Evolutionary conservation across 2,329 filamentous ascomycete species (phyloP), one percentile per base, ranked within the genome.

Genomic region (Immersiporthe knoxdaviesiana): DNA sequence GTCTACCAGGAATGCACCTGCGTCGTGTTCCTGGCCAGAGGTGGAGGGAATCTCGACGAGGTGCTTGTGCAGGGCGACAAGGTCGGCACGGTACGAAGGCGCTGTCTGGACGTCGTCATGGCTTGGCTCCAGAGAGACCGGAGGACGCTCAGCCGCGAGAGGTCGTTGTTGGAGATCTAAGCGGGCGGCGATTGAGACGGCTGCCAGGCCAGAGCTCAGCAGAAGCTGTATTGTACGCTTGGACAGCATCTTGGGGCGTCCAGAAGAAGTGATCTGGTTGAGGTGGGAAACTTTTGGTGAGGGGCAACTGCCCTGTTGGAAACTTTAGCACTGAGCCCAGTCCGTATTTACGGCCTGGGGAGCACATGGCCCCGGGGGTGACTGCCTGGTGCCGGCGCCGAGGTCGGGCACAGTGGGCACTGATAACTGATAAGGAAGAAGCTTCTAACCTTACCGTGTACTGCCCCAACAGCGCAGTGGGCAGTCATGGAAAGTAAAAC

Each of bases 1-100:
- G 1, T 85, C 80, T 47, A 87, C 83, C 6, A 97, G 84, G 80
- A 90, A 93, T 62, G 85, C 77, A 58, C 90, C 92, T 10, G 94
- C 89, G 0, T 84, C 80, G 56, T 87, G 81, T 78, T 97, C 94
- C 71, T 90, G 84, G 60, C 87, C 87, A 3, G 87, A 89, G 72
- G 93, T 86, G 0, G 93, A 97, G 63, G 91, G 85, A 59, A 91
- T 91, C 69, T 91, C 84, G 39, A 94, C 85, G n/a, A 97, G 87
- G 21, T 88, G 85, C 66, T 90, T 88, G 81, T 97, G 94, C 16
- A 97, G 85, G 24, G 85, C 84, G 58, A 97, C 84, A 0, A 97
- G 85, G 52, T 81, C 77, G 3, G 80, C 73, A 50, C 86, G 84
- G 74, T 84, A 84, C 3, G 78, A 44, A 0, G 80, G 79, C 1